Conservation (phyloP, 768 basidiomycete genomes). For the Auricularia heimuer region DNA sequence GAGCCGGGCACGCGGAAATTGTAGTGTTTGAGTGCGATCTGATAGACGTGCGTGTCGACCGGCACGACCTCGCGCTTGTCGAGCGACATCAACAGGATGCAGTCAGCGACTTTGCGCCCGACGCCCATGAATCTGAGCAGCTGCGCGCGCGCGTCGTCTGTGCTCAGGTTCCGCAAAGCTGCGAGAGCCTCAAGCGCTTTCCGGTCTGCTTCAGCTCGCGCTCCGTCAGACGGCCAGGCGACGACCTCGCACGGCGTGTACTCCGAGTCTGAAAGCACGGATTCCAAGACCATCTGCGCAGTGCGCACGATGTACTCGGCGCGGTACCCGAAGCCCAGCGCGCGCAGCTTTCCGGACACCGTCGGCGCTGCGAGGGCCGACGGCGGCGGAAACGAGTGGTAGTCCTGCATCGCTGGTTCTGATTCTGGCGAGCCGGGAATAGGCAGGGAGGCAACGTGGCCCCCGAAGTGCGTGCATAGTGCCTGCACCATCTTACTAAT, state of each 20-base stretch:
- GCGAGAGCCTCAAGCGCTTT: constrained; percentile 52
- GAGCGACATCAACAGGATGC: constrained; percentile 83
- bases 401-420: constrained; percentile 29
- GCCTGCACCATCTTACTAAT: constrained; percentile 90
- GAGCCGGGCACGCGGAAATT: constrained; percentile 40
- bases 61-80: constrained; percentile 88
- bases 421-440: constrained; percentile 21
- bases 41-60: constrained; percentile 91
- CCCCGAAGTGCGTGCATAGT: constrained; percentile 69
- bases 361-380: constrained; percentile 48
- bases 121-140: constrained; percentile 82
- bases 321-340: constrained; percentile 91
- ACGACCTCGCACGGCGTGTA: constrained; percentile 1
- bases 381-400: constrained; percentile 82
- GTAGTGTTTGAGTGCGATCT: constrained; percentile 77
- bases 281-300: constrained; percentile 58
- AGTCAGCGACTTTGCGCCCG: constrained; percentile 95
- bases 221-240: neutral
- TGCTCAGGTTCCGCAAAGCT: constrained; percentile 38
- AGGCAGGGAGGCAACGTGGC: constrained; percentile 46
- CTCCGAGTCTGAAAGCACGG: constrained; percentile 26
- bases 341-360: constrained; percentile 56
- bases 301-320: constrained; percentile 83
- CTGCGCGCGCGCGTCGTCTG: constrained; percentile 56
- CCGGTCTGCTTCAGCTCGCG: constrained; percentile 22